These are phyloP conservation scores for Fraxinus ornus DNA, from an alignment of 305 asterid species.

Conservation along the genomic window DNA sequence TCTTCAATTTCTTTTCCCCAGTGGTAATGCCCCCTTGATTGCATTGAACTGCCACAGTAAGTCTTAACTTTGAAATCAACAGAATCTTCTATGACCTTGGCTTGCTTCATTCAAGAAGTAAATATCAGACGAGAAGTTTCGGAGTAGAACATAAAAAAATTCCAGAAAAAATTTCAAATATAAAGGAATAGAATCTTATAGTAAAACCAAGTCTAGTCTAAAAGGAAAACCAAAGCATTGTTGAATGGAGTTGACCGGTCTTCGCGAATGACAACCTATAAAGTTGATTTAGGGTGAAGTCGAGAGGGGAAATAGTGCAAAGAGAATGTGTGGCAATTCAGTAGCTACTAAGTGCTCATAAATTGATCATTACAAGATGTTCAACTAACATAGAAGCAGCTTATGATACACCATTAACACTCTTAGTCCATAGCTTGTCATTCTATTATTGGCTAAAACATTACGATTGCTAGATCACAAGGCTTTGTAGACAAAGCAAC, in stretches of 20 bases:
- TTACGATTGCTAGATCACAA: neutral
- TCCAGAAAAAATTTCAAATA: neutral
- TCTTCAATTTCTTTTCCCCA: constrained; percentile 87
- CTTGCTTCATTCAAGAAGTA: constrained; percentile 62
- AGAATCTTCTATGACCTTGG: constrained; percentile 74
- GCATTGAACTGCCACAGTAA: constrained; percentile 60
- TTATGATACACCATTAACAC: neutral
- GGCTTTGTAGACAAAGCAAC: neutral
- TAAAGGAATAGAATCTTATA: constrained; percentile 3
- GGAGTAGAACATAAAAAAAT: constrained; percentile 7
- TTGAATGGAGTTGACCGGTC: constrained; percentile 10
- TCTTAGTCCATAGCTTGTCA: neutral
- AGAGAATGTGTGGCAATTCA: constrained; percentile 5
- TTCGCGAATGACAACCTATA: neutral
- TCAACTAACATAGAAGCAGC: constrained; percentile 16
- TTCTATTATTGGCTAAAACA: neutral
- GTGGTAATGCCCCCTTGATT: constrained; percentile 47
- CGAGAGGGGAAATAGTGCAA: neutral
- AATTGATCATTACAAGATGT: constrained; percentile 13
- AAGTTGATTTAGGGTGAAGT: neutral
- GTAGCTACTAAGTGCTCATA: neutral
- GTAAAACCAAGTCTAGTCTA: constrained; percentile 6
- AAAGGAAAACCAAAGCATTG: neutral
- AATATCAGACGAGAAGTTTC: constrained; percentile 19
- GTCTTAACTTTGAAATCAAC: constrained; percentile 73